Percentiles rank a stretch among this genome's conserved stretches.
phyloP scores from a whole-genome alignment of 2,329 filamentous ascomycete genomes.

The Diplodia corticola region DNA sequence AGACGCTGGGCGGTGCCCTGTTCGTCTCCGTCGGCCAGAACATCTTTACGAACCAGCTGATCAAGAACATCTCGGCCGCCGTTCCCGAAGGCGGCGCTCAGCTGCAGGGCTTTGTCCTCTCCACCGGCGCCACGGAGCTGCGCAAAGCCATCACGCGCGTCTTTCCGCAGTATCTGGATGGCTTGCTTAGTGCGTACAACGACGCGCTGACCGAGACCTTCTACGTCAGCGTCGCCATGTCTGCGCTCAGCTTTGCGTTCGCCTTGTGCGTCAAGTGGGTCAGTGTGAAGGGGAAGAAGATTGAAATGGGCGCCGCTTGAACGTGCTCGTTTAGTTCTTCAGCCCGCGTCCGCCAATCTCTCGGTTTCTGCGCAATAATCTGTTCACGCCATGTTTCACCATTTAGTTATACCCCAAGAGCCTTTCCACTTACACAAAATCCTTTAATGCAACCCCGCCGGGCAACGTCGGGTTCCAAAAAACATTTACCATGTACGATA shows the following conservation, averaged over 20 bases:
- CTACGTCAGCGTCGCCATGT: slow-evolving; percentile 59
- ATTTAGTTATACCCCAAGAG: neutral
- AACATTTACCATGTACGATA: neutral
- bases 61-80: slow-evolving; percentile 47
- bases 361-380: neutral
- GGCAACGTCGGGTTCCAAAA: neutral
- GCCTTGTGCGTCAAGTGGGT: slow-evolving; percentile 62
- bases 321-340: neutral
- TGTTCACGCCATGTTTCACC: neutral
- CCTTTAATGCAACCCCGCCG: neutral
- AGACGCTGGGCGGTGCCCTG: slow-evolving; percentile 51
- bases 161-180: slow-evolving; percentile 46
- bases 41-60: slow-evolving; percentile 52
- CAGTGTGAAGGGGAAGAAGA: slow-evolving; percentile 61
- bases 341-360: too few relatives aligned
- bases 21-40: slow-evolving; percentile 53
- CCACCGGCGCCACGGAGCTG: slow-evolving; percentile 60
- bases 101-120: slow-evolving; percentile 39
- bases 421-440: neutral
- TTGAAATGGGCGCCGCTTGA: slow-evolving; percentile 22
- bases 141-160: slow-evolving; percentile 50
- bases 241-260: slow-evolving; percentile 56
- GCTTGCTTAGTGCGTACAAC: slow-evolving; percentile 66
- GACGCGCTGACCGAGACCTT: slow-evolving; percentile 59
- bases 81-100: slow-evolving; percentile 32